Base-by-base conservation (phyloP, 2,329 filamentous ascomycete genomes). In the Fusarium aywerte region DNA sequence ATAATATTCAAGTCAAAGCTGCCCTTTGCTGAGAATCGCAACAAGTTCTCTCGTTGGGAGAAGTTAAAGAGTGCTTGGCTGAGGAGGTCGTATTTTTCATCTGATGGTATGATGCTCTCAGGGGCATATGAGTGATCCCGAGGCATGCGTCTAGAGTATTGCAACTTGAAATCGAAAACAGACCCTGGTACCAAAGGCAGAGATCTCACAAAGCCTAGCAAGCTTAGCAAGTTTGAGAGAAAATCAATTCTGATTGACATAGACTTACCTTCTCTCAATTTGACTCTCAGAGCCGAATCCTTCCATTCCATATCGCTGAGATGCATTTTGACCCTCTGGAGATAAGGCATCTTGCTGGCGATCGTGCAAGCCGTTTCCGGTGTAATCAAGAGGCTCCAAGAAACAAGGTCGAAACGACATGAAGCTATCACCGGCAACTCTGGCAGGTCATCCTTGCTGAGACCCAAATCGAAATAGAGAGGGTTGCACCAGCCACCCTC, bases 21-120 rank as follows among this genome's bases (percentile, higher is more conserved):
- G 3, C 60, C 58, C 5, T 38, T 57, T 0, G 51, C 50, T 1
- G 42, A 39, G n/a, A 63, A 63, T 8, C 45, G 47, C 0, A 32
- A 12, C 1, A 58, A 18, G 8, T 25, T 57, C 16, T 58, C 29
- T 32, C 58, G 39, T 36, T 38, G 58, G 0, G 60, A 63, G n/a
- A 63, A 63, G 12, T 27, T 47, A 5, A 50, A 63, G 6, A 63
- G 16, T 12, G 44, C 51, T 33, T 63, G 33, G 18, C 58, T 51
- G 0, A 63, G 51, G 7, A 7, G 32, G 4, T 63, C 60, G 2
- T 18, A 18, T 18, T 27, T 44, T 35, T 51, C 33, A 8, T 18
- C 20, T 11, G 50, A 3, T 1, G 53, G 51, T 23, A 62, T 32
- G 11, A 63, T 63, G 13, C 42, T 57, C 1, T 13, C 0, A 12